These are phyloP conservation scores for Stromatinia cepivora DNA, from an alignment of 2,329 filamentous ascomycete species.

Conservation along the genomic window DNA sequence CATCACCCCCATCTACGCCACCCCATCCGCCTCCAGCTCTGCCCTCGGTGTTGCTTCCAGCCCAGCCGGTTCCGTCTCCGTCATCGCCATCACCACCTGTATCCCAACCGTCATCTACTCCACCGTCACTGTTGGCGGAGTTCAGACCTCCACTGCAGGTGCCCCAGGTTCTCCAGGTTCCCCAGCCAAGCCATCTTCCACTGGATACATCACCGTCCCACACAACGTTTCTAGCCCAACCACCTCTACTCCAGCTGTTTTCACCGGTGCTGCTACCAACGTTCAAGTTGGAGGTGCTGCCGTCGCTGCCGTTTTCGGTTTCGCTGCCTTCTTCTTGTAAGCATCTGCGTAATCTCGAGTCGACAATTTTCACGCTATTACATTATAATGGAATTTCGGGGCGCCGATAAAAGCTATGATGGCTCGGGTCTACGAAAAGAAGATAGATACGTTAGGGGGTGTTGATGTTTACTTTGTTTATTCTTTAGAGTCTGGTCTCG, in stretches of 20 bases:
- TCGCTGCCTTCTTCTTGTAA: slow-evolving; percentile 40
- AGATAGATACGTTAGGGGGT: slow-evolving; percentile 25
- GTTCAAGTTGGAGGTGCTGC: slow-evolving; percentile 26
- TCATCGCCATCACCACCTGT: slow-evolving; percentile 25
- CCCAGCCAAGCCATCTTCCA: slow-evolving; percentile 21
- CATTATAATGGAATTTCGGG: slow-evolving; percentile 29
- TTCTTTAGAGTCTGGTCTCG: slow-evolving; percentile 20
- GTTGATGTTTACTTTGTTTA: slow-evolving; percentile 25
- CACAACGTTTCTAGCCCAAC: slow-evolving; percentile 20
- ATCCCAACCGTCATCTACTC: slow-evolving; percentile 27
- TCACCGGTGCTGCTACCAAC: slow-evolving; percentile 18
- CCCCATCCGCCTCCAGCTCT: neutral
- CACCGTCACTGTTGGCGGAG: slow-evolving; percentile 15
- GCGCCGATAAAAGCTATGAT: slow-evolving; percentile 16
- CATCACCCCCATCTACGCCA: neutral
- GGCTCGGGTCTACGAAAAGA: slow-evolving; percentile 39
- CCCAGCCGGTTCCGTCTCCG: slow-evolving; percentile 10
- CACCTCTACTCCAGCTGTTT: slow-evolving; percentile 25
- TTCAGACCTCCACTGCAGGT: neutral
- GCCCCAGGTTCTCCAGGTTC: neutral
- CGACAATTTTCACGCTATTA: slow-evolving; percentile 30
- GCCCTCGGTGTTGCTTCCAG: neutral
- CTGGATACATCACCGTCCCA: slow-evolving; percentile 15
- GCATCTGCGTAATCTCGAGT: slow-evolving; percentile 26
- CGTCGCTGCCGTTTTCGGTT: slow-evolving; percentile 29